Percentiles rank a stretch among this genome's conserved stretches.
Conservation (phyloP, 768 basidiomycete species). For the Trametopsis cervina region DNA sequence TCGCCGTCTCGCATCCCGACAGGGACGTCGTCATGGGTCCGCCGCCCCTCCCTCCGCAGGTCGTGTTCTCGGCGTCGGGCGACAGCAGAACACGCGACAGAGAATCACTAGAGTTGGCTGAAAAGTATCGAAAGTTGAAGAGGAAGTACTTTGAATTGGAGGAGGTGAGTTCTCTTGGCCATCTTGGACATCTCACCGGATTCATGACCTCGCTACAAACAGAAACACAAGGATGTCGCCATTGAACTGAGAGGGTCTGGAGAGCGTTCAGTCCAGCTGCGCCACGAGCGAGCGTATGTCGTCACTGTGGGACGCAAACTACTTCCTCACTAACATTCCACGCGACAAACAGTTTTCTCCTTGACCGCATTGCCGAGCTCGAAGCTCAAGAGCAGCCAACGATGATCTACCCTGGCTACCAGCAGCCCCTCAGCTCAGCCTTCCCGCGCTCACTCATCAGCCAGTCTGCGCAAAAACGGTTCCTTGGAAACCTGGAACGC, state of each 20-base stretch:
- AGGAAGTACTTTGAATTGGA: conserved; percentile 61
- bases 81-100: conserved; percentile 20
- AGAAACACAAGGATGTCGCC: conserved; percentile 56
- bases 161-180: conserved; percentile 38
- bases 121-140: conserved; percentile 64
- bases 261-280: conserved; percentile 55
- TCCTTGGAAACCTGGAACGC: conserved; percentile 41
- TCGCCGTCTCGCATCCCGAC: conserved; percentile 34
- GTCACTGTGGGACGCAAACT: conserved; percentile 9
- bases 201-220: too few species aligned
- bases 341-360: conserved; percentile 33
- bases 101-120: conserved; percentile 40
- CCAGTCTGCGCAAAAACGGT: conserved; percentile 34
- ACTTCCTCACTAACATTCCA: conserved; percentile 4
- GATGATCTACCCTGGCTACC: conserved; percentile 26
- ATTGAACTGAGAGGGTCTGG: conserved; percentile 52
- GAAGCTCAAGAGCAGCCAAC: conserved; percentile 25
- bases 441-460: conserved; percentile 43
- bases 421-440: conserved; percentile 29
- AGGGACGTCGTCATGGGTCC: conserved; percentile 48
- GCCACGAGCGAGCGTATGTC: conserved; percentile 57
- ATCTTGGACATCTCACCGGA: too few species aligned
- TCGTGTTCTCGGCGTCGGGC: conserved; percentile 19
- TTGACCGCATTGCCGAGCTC: conserved; percentile 57
- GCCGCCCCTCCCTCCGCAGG: conserved; percentile 32